Evolutionary conservation across 2,329 filamentous ascomycete species (phyloP).

Genomic region (Drechslerella dactyloides): DNA sequence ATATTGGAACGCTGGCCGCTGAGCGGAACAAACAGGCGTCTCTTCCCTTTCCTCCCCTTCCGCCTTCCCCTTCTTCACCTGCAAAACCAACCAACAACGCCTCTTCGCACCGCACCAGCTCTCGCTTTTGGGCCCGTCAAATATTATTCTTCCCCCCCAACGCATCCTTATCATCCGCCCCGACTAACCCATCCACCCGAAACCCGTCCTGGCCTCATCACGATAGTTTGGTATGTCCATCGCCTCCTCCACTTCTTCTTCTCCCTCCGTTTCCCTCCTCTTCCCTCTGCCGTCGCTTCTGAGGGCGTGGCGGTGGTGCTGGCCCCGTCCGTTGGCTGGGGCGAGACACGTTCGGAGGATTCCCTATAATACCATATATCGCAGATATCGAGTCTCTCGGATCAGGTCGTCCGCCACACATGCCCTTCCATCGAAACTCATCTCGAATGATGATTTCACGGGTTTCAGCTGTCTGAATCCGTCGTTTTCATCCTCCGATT

Average conservation of each 20-base stretch:
- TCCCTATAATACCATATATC: constrained; percentile 48
- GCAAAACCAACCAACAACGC: background rate
- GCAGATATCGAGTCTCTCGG: constrained; percentile 47
- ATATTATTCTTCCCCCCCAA: constrained; percentile 12
- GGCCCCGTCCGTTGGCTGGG: constrained; percentile 7
- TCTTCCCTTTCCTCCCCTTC: background rate
- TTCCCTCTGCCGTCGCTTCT: background rate
- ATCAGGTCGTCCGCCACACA: constrained; percentile 40
- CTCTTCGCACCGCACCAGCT: background rate
- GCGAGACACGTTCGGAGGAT: constrained; percentile 51
- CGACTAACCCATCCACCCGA: background rate
- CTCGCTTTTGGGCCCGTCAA: background rate
- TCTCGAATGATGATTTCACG: constrained; percentile 25
- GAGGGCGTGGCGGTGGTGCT: constrained; percentile 16
- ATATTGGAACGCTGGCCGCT: no score
- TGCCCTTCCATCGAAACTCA: constrained; percentile 30
- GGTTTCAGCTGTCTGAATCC: constrained; percentile 24
- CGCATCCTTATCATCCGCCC: constrained; percentile 10
- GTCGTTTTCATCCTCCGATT: constrained; percentile 24
- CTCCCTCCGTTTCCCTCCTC: constrained; percentile 6
- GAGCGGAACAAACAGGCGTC: background rate
- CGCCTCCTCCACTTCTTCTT: background rate
- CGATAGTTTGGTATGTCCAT: constrained; percentile 28
- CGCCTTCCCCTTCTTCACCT: background rate
- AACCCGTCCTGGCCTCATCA: constrained; percentile 29